Percentiles rank a stretch among this genome's conserved stretches.
These are phyloP conservation scores for Grosmannia huntii DNA, from an alignment of 2,329 filamentous ascomycete species.

Conservation along the genomic window DNA sequence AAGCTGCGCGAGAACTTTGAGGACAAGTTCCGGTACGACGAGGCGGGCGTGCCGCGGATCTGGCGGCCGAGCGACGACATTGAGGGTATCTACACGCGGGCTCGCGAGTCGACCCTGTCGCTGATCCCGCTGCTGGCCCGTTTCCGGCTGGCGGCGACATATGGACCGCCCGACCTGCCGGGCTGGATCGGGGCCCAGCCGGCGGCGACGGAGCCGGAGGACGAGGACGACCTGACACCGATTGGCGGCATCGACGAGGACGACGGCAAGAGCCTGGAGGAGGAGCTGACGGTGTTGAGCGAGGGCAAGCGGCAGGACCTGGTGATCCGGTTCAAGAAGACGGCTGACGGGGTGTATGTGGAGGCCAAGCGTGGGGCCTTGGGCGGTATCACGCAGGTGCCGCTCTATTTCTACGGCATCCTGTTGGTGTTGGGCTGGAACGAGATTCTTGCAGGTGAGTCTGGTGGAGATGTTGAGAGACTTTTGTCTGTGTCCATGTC, in stretches of 20 bases:
- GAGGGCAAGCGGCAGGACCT: slow-evolving; percentile 86
- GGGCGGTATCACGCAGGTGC: slow-evolving; percentile 86
- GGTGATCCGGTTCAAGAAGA: slow-evolving; percentile 93
- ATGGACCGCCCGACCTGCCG: slow-evolving; percentile 66
- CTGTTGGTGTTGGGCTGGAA: slow-evolving; percentile 95
- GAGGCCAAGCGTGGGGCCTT: slow-evolving; percentile 96
- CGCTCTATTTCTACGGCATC: slow-evolving; percentile 85
- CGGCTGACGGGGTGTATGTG: slow-evolving; percentile 92
- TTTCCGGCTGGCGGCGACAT: slow-evolving; percentile 67
- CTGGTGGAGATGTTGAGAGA: background rate
- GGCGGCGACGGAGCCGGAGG: slow-evolving; percentile 58
- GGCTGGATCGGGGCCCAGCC: slow-evolving; percentile 74
- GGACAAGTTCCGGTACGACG: slow-evolving; percentile 97
- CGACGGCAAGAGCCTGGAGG: slow-evolving; percentile 84
- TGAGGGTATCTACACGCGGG: slow-evolving; percentile 84
- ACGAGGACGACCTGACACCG: slow-evolving; percentile 78
- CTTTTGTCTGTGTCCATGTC: too few relatives aligned
- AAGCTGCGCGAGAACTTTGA: slow-evolving; percentile 98
- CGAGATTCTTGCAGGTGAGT: slow-evolving; percentile 83
- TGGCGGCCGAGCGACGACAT: slow-evolving; percentile 97
- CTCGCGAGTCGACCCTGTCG: slow-evolving; percentile 80
- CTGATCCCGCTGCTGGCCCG: slow-evolving; percentile 80
- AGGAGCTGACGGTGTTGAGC: slow-evolving; percentile 90
- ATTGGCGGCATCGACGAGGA: slow-evolving; percentile 94
- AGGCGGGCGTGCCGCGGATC: slow-evolving; percentile 84